Evolutionary conservation across 768 basidiomycete genomes (phyloP).

Genomic region (Podaxis sp.): DNA sequence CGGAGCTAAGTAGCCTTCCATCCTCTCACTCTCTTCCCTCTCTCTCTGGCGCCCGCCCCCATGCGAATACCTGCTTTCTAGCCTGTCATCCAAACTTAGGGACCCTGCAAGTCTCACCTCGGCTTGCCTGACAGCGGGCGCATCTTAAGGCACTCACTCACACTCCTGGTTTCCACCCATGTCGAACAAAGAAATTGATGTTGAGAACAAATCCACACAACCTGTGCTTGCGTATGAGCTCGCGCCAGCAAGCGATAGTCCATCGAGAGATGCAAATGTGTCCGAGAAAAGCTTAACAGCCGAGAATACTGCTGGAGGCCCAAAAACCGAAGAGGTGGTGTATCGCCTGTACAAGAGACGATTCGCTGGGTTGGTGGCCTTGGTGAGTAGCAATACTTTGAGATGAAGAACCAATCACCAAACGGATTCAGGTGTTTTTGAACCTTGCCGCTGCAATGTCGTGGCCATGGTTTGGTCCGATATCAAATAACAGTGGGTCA

Average conservation of each 20-base stretch:
- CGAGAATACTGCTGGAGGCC: not conserved
- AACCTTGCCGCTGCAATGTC: slow-evolving; percentile 62
- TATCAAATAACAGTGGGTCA: slow-evolving; percentile 57
- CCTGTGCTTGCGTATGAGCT: not conserved
- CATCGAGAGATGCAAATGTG: not conserved
- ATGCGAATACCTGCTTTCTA: not conserved
- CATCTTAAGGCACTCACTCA: not conserved
- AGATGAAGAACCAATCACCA: not conserved
- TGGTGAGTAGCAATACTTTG: slow-evolving; percentile 36
- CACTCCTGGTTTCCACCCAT: not conserved
- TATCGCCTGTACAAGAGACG: slow-evolving; percentile 71
- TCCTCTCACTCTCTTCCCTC: not conserved
- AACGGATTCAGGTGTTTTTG: slow-evolving; percentile 45
- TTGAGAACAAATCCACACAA: not conserved
- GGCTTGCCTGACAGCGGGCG: not conserved
- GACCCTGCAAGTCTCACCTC: not conserved
- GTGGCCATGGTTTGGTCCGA: slow-evolving; percentile 85
- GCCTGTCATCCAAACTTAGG: not conserved
- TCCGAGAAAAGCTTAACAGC: not conserved
- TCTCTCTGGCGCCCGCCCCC: not conserved
- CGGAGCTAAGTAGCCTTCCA: not conserved
- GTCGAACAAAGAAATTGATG: not conserved
- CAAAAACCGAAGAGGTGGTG: not conserved
- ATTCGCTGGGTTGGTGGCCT: slow-evolving; percentile 58
- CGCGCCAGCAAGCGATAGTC: not conserved